Base-by-base conservation (phyloP, 2,329 filamentous ascomycete species). In the Diaporthe eres region DNA sequence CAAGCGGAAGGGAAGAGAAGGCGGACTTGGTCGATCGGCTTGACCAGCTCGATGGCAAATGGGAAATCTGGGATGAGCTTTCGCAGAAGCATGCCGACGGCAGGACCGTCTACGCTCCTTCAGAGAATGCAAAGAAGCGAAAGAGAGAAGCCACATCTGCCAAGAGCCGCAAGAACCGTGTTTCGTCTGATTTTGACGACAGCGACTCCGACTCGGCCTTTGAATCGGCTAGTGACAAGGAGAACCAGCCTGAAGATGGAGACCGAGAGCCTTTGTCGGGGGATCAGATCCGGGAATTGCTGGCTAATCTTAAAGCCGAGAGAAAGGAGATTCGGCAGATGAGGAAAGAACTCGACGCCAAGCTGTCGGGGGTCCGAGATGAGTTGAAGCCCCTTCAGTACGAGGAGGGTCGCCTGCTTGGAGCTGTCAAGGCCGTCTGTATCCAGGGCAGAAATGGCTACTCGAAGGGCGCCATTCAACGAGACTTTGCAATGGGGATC, bases 401-500 rank as follows among this genome's bases (percentile, higher is more conserved):
- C 6, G 57, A 60, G 57, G 57, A 39, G 22, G 10, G 19, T 37
- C 57, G 57, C 34, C 57, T 60, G 31, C 57, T n/a, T 13, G 57
- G 19, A 13, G 34, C 57, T n/a, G 57, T 60, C 57, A 60, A 60
- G 57, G 57, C 57, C 34, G 31, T 25, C 57, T 60, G 57, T 6
- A 60, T 60, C 57, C 57, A 60, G 57, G 57, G 57, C 34, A 60
- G 57, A 39, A 60, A 60, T 60, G 57, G 22, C 19, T 60, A 60
- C 31, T 60, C 57, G 22, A 60, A 60, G 31, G 57, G 57, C 34
- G 57, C 57, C 57, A 60, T 60, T 39, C 57, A 60, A 7, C 19
- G 57, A 37, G 57, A 60, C 57, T 60, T 60, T 60, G 57, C 57
- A 6, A 60, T 60, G 57, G 57, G 57, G 10, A 60, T 60, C 57